Conservation (phyloP, 805 yeast genomes). For the Cyberlindnera xishuangbannaensis region DNA sequence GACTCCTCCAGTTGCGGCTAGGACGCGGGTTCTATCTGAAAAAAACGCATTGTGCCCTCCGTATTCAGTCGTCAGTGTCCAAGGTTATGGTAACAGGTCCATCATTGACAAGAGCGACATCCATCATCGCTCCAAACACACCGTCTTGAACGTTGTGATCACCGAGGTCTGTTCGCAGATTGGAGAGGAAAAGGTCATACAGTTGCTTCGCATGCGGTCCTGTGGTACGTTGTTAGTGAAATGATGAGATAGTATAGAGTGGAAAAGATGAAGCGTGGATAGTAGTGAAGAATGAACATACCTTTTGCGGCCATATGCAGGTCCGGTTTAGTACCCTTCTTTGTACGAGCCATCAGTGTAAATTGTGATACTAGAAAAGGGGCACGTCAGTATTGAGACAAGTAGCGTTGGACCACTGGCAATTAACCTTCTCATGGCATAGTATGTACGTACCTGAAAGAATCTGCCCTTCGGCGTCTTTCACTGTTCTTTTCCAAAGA, state of each 20-base stretch:
- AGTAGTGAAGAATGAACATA: no score
- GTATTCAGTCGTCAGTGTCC: conserved; percentile 45
- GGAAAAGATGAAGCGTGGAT: no score
- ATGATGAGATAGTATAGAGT: conserved; percentile 33
- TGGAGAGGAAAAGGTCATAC: conserved; percentile 43
- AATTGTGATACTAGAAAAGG: conserved; percentile 72
- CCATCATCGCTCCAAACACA: conserved; percentile 96
- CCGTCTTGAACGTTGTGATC: conserved; percentile 76
- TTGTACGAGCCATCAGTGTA: conserved; percentile 78
- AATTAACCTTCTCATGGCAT: background rate
- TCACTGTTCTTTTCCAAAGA: conserved; percentile 72
- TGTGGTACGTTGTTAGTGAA: conserved; percentile 41
- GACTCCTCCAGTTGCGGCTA: no score
- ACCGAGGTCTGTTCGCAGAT: conserved; percentile 48
- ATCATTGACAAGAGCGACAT: conserved; percentile 78
- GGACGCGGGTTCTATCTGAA: no score
- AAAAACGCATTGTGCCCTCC: no score
- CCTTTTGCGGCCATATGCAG: conserved; percentile 92
- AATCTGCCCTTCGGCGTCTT: conserved; percentile 61
- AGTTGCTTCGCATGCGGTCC: conserved; percentile 47
- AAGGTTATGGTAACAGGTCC: conserved; percentile 88
- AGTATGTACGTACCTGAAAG: conserved; percentile 42
- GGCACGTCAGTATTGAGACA: no score
- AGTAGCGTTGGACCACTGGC: no score
- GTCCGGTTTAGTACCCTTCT: conserved; percentile 93